A percentile compares a stretch with the other conserved stretches of the same genome.
phyloP scores from a whole-genome alignment of 805 yeast species.

The Sugiyamaella boreocaroliniensis region DNA sequence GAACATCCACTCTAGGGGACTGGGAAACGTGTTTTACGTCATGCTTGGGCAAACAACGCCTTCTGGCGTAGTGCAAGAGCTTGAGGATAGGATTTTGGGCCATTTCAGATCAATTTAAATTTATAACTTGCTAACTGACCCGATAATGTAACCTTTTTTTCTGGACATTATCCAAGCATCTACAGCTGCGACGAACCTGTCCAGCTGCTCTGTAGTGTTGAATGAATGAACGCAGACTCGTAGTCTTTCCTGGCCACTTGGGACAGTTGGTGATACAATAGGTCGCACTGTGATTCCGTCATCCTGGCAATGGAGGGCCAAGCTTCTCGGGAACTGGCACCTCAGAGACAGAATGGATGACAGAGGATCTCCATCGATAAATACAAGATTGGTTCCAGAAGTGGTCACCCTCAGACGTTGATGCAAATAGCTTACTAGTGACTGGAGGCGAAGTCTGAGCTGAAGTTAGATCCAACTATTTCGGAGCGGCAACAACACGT shows the following conservation, averaged over 20 bases:
- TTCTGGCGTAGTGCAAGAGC: not conserved
- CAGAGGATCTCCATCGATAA: not conserved
- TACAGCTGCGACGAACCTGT: conserved; percentile 8
- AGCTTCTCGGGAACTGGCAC: conserved; percentile 14
- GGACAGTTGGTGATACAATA: conserved; percentile 24
- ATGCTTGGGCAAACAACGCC: conserved; percentile 15
- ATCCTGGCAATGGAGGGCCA: conserved; percentile 19
- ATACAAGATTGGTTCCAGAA: not conserved
- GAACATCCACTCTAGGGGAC: conserved; percentile 21
- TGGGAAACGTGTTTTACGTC: conserved; percentile 24
- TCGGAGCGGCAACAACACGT: not conserved
- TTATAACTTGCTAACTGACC: not conserved
- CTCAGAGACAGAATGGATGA: conserved; percentile 9
- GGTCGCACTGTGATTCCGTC: conserved; percentile 21
- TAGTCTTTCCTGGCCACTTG: conserved; percentile 21
- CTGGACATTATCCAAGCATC: conserved; percentile 1
- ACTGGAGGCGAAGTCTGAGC: not conserved
- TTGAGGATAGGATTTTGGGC: conserved; percentile 4
- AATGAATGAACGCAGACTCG: conserved; percentile 21
- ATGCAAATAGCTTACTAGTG: not conserved
- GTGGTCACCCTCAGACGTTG: not conserved
- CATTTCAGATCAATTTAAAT: not conserved
- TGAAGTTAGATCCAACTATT: not conserved
- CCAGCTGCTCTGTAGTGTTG: conserved; percentile 15
- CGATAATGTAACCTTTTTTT: not conserved